These are phyloP conservation scores for Botryosphaeria dothidea DNA, from an alignment of 2,329 filamentous ascomycete species.

Conservation along the genomic window DNA sequence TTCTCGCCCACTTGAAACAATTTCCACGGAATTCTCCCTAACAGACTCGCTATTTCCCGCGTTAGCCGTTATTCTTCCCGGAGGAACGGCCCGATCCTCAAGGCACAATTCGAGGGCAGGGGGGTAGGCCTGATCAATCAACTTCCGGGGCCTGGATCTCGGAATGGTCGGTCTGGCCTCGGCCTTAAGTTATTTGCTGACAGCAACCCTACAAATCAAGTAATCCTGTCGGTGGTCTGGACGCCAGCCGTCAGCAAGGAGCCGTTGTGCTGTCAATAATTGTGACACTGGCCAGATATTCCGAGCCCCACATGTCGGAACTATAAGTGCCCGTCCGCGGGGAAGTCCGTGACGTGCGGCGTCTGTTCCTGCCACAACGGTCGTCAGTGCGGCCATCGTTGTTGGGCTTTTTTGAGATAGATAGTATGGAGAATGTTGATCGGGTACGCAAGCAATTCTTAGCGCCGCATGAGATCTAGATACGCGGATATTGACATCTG, in stretches of 20 bases:
- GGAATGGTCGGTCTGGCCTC: neutral
- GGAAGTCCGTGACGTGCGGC: neutral
- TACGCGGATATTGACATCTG: neutral
- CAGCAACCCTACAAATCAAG: neutral
- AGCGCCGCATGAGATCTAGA: neutral
- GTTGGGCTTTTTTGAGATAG: neutral
- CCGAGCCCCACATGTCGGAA: neutral
- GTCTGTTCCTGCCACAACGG: neutral
- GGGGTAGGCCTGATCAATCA: neutral
- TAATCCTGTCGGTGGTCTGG: neutral
- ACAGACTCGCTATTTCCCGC: neutral
- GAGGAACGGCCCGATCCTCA: neutral
- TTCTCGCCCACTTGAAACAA: neutral
- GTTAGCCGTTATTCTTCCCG: neutral
- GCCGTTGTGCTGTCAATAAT: neutral
- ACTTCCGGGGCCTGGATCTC: too few relatives aligned
- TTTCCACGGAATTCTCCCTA: neutral
- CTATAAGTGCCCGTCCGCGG: neutral
- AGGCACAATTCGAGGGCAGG: neutral
- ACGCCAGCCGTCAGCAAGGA: neutral
- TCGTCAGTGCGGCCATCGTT: neutral
- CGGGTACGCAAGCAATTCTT: neutral
- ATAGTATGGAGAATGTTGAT: neutral
- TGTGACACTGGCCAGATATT: neutral
- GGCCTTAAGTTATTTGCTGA: neutral